Evolutionary conservation across 805 yeast species (phyloP).

Genomic region (Starmerella powellii): DNA sequence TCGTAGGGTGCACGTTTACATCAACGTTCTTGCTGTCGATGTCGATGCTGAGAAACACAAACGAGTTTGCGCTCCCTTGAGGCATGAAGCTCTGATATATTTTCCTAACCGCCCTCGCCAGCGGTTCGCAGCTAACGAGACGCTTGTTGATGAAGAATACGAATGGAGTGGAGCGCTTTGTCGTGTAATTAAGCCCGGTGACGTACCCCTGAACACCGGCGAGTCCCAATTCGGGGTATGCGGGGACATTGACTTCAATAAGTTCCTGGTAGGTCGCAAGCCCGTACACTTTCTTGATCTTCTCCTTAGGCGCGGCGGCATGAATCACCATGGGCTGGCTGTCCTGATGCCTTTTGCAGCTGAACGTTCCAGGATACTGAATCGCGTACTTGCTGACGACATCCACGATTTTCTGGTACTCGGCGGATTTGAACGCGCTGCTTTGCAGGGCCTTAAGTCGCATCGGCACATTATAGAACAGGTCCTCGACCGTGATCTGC

Average conservation of each 20-base stretch:
- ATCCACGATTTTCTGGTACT: slow-evolving; percentile 63
- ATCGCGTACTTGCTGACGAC: slow-evolving; percentile 75
- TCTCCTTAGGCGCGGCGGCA: slow-evolving; percentile 41
- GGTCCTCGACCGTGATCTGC: slow-evolving; percentile 69
- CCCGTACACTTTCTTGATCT: slow-evolving; percentile 67
- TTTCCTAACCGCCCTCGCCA: slow-evolving; percentile 53
- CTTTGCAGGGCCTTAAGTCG: slow-evolving; percentile 47
- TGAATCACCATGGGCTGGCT: slow-evolving; percentile 51
- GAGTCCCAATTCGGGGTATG: slow-evolving; percentile 37
- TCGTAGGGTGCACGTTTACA: slow-evolving; percentile 93
- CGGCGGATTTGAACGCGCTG: slow-evolving; percentile 32
- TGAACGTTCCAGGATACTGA: slow-evolving; percentile 53
- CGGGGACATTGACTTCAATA: slow-evolving; percentile 35
- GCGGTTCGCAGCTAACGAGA: slow-evolving; percentile 69
- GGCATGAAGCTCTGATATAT: slow-evolving; percentile 60
- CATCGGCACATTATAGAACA: slow-evolving; percentile 79
- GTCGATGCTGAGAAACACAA: slow-evolving; percentile 59
- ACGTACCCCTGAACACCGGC: slow-evolving; percentile 44
- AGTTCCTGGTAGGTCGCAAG: slow-evolving; percentile 53
- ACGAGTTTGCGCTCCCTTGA: slow-evolving; percentile 55
- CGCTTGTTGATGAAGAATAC: slow-evolving; percentile 78
- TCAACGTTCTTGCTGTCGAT: slow-evolving; percentile 64
- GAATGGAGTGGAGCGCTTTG: slow-evolving; percentile 54
- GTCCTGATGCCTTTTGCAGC: slow-evolving; percentile 72
- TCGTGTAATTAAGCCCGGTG: slow-evolving; percentile 57